Percentiles rank a stretch among this genome's conserved stretches.
These are phyloP conservation scores for Neurospora terricola DNA, from an alignment of 495 filamentous ascomycete genomes.

Conservation along the genomic window DNA sequence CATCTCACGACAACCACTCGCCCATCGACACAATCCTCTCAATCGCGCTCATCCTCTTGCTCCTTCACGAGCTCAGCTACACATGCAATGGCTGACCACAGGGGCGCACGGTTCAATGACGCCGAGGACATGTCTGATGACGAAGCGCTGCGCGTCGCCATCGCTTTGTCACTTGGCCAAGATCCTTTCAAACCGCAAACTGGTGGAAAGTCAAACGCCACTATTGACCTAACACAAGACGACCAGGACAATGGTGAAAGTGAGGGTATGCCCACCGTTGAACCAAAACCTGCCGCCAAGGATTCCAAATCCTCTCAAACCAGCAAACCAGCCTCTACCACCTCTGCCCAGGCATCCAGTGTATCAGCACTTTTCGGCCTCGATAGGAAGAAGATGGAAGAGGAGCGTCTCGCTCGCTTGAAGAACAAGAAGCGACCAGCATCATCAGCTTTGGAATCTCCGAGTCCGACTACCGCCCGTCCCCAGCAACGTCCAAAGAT, in stretches of 20 bases:
- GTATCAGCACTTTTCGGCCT: slow-evolving; percentile 33
- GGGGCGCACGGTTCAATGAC: slow-evolving; percentile 12
- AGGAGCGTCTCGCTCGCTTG: slow-evolving; percentile 64
- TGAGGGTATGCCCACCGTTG: background rate
- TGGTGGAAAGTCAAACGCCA: background rate
- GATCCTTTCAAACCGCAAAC: slow-evolving; percentile 8
- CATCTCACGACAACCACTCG: background rate
- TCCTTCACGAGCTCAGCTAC: background rate
- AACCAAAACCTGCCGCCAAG: background rate
- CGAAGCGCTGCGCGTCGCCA: slow-evolving; percentile 33
- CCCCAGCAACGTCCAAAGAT: slow-evolving; percentile 20
- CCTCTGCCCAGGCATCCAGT: background rate
- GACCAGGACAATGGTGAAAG: slow-evolving; percentile 7
- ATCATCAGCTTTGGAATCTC: slow-evolving; percentile 3
- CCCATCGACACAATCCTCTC: background rate
- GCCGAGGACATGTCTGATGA: slow-evolving; percentile 27
- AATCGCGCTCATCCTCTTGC: background rate
- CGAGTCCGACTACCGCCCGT: background rate
- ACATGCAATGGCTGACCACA: slow-evolving; percentile 7
- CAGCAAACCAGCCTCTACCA: background rate
- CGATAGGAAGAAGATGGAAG: slow-evolving; percentile 76
- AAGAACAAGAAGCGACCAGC: slow-evolving; percentile 45
- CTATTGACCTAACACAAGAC: slow-evolving; percentile 13
- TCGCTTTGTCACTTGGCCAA: slow-evolving; percentile 32
- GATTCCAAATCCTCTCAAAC: background rate